A percentile compares a stretch with the other conserved stretches of the same genome.
phyloP scores from a whole-genome alignment of 345 rosid species.

The Noccaea bulbosa region DNA sequence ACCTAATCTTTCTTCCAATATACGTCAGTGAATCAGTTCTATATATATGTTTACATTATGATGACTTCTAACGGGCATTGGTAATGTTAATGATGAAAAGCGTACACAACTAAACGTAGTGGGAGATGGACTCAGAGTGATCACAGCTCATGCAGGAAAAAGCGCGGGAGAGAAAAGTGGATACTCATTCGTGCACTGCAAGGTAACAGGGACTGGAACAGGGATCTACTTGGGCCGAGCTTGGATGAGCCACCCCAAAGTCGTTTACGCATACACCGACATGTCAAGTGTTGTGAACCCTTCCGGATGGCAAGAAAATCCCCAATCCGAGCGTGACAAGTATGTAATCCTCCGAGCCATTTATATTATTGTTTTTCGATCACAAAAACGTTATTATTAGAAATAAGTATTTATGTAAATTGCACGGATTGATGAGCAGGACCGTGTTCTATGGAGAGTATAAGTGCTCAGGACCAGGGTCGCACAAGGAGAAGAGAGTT shows the following conservation, averaged over 20 bases:
- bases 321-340: slow-evolving; percentile 45
- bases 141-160: slow-evolving; percentile 69
- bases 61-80: background rate
- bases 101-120: slow-evolving; percentile 46
- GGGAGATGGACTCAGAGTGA: slow-evolving; percentile 46
- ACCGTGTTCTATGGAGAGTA: slow-evolving; percentile 57
- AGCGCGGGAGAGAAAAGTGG: slow-evolving; percentile 49
- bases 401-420: background rate
- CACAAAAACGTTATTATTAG: background rate
- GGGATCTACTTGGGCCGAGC: slow-evolving; percentile 66
- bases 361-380: background rate
- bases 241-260: slow-evolving; percentile 57
- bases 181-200: slow-evolving; percentile 51
- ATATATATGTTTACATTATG: background rate
- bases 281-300: slow-evolving; percentile 49
- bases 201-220: slow-evolving; percentile 47
- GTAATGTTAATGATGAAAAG: background rate
- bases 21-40: no score
- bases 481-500: slow-evolving; percentile 39
- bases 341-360: slow-evolving; percentile 31
- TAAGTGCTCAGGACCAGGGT: slow-evolving; percentile 55
- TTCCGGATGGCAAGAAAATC: slow-evolving; percentile 55
- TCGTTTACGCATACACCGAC: slow-evolving; percentile 53
- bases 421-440: slow-evolving; percentile 38
- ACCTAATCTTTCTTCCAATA: background rate